Evolutionary conservation across 805 yeast genomes (phyloP).

Genomic region (Candida suzukii): DNA sequence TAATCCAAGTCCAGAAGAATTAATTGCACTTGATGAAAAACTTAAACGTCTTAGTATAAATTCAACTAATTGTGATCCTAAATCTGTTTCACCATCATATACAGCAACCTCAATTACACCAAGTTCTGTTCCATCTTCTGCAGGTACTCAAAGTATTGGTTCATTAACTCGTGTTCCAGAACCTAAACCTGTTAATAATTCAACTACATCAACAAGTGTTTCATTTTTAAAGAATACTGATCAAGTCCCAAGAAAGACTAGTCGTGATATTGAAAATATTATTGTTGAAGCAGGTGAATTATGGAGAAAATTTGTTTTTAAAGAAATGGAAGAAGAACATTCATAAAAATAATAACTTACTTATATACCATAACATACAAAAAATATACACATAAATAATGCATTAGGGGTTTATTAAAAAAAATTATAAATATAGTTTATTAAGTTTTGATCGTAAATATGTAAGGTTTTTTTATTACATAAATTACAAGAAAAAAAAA

Average conservation of each 20-base stretch:
- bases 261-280: slow-evolving; percentile 61
- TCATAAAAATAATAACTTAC: not conserved
- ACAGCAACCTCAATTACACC: too few relatives aligned
- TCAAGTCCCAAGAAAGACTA: not conserved
- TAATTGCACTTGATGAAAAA: not conserved
- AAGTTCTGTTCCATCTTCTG: slow-evolving; percentile 4
- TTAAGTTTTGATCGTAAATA: not conserved
- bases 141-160: too few relatives aligned
- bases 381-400: not conserved
- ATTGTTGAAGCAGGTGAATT: slow-evolving; percentile 76
- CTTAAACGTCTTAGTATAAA: not conserved
- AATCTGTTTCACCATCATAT: not conserved
- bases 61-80: too few relatives aligned
- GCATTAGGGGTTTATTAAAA: not conserved
- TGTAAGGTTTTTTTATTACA: too few relatives aligned
- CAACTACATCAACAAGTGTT: slow-evolving; percentile 12
- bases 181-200: too few relatives aligned
- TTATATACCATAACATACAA: not conserved
- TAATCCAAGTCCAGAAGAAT: too few relatives aligned
- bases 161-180: too few relatives aligned
- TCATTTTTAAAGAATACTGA: not conserved
- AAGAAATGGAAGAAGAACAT: slow-evolving; percentile 42
- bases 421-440: not conserved
- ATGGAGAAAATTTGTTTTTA: slow-evolving; percentile 79
- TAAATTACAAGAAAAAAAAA: too few relatives aligned